Evolutionary conservation across 2,329 filamentous ascomycete species (phyloP).

Genomic region (Colletotrichum theobromicola): DNA sequence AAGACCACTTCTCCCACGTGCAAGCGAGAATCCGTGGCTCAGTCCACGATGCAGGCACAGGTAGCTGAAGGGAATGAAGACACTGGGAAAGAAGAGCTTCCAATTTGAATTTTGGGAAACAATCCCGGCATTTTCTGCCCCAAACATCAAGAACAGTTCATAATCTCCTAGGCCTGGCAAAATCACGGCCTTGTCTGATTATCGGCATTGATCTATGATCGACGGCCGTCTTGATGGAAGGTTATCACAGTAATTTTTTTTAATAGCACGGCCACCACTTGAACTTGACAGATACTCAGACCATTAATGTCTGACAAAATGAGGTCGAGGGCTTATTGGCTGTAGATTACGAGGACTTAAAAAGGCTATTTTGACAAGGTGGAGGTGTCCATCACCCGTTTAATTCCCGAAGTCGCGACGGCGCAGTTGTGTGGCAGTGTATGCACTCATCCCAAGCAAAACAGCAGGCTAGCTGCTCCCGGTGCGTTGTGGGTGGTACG

Average conservation of each 20-base stretch:
- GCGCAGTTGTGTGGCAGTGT: background rate
- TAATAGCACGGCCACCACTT: too few relatives aligned
- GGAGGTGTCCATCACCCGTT: accelerated
- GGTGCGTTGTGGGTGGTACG: background rate
- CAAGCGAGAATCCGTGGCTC: background rate
- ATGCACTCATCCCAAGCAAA: background rate
- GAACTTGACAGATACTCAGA: too few relatives aligned
- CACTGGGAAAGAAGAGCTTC: too few relatives aligned
- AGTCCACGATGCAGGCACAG: background rate
- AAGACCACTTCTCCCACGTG: background rate
- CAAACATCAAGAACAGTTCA: too few relatives aligned
- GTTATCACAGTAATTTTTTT: too few relatives aligned
- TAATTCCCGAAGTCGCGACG: background rate
- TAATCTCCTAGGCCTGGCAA: too few relatives aligned
- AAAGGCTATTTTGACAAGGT: background rate
- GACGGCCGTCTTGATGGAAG: too few relatives aligned
- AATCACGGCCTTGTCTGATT: too few relatives aligned
- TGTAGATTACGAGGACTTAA: accelerated
- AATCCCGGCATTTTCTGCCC: too few relatives aligned
- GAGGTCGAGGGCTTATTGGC: accelerated
- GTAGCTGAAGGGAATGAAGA: background rate
- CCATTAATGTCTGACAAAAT: too few relatives aligned
- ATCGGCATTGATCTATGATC: too few relatives aligned
- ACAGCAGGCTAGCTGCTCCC: background rate
- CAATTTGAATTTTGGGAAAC: too few relatives aligned